phyloP scores from a whole-genome alignment of 306 rosid species.

The Acmispon strigosus region DNA sequence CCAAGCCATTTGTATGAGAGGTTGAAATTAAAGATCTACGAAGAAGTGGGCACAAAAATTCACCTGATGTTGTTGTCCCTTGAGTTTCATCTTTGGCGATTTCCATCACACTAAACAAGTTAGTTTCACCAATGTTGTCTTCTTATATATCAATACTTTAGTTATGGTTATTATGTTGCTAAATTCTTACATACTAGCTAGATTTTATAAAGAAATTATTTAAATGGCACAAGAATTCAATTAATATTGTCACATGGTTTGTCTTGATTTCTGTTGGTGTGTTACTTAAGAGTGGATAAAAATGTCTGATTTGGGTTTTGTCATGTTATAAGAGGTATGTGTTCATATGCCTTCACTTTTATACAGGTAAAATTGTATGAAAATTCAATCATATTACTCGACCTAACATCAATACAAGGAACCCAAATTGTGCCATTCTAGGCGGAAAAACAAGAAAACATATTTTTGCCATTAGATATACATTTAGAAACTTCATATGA shows the following conservation, averaged over 20 bases:
- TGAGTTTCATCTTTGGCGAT: constrained; percentile 29
- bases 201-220: background rate
- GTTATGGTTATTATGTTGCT: background rate
- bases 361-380: background rate
- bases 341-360: background rate
- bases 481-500: too few relatives aligned
- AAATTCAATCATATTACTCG: background rate
- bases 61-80: constrained; percentile 47
- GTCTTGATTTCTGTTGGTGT: background rate
- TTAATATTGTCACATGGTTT: background rate
- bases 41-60: constrained; percentile 39
- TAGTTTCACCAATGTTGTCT: constrained; percentile 29
- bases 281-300: background rate
- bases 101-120: constrained; percentile 53
- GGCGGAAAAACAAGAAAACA: too few relatives aligned
- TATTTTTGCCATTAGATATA: too few relatives aligned
- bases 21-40: constrained; percentile 43
- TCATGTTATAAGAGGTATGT: background rate
- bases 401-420: too few relatives aligned
- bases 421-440: too few relatives aligned
- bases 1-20: constrained; percentile 38
- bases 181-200: background rate
- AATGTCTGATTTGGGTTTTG: background rate
- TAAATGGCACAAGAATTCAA: background rate
- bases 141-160: background rate